phyloP scores from a whole-genome alignment of 148 eudicot species.

The Polygonum maritimum region DNA sequence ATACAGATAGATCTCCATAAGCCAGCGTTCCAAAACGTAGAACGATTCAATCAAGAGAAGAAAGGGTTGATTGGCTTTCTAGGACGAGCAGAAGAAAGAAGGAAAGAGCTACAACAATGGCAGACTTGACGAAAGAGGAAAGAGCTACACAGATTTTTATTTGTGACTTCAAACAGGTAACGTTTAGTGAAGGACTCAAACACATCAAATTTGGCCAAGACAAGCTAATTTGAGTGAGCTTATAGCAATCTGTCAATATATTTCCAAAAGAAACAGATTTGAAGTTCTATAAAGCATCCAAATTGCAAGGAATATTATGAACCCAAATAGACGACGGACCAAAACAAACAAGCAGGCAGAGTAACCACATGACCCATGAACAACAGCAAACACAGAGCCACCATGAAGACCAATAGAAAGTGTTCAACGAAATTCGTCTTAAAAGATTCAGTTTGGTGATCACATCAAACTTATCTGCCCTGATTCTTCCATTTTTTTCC shows the following conservation, averaged over 20 bases:
- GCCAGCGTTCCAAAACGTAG: too few relatives aligned
- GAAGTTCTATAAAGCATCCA: neutral
- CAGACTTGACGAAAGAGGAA: too few relatives aligned
- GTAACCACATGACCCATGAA: neutral
- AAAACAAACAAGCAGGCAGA: neutral
- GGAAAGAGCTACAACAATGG: too few relatives aligned
- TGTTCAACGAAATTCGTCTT: neutral
- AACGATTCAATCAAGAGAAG: neutral
- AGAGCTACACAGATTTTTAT: too few relatives aligned
- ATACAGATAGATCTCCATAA: too few relatives aligned
- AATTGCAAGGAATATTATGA: neutral
- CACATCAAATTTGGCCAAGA: neutral
- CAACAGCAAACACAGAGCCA: neutral
- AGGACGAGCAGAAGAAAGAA: neutral
- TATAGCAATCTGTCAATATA: neutral
- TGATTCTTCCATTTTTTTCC: neutral
- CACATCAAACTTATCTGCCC: conserved; percentile 6
- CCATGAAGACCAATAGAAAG: neutral
- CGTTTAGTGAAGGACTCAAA: neutral
- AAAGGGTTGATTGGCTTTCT: neutral
- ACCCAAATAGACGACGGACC: neutral
- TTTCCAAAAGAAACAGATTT: neutral
- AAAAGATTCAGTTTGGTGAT: neutral
- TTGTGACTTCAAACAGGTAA: neutral
- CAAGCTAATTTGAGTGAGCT: neutral